Base-by-base conservation (phyloP, 2,329 filamentous ascomycete genomes). In the Aspergillus udagawae region DNA sequence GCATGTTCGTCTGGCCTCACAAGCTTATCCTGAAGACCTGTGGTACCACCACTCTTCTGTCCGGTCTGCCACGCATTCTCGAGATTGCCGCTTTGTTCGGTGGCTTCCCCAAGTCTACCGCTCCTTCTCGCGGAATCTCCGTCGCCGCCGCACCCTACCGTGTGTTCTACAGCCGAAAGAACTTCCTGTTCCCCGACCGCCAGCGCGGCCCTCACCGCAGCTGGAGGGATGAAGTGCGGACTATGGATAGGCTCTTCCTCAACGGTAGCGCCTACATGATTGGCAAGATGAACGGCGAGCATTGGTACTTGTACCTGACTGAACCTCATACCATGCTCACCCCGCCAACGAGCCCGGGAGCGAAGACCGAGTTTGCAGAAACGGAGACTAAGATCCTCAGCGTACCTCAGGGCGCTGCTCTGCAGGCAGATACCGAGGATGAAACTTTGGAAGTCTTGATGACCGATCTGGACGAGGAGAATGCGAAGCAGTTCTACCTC, bases 1-100 rank as follows among this genome's bases (percentile, higher is more conserved):
- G 94, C 89, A 96, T 99, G 92, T 99, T 99, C 73, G 91, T 99
- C 67, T 99, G 96, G 76, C 92, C 92, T n/a, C 94, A 99, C 84
- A 99, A 99, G 82, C 84, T 99, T 63, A 96, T 99, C 60, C 82
- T 99, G 65, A 99, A 99, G 85, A 99, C 94, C 7, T 99, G 94
- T 70, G 94, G 94, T 59, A 99, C 94, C 25, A 99, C 94, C 14
- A 99, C 94, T 2, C 80, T 99, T 53, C 84, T 99, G 6, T 88
- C 90, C 50, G 94, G 94, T 21, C 83, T 99, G 49, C 91, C 91
- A 65, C 91, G 91, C 65, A 88, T 99, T 74, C 82, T 99, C 54
- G 91, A 95, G 73, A 96, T 97, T 69, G 94, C 94, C 29, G 90
- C 92, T 50, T 78, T 87, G 51, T 83, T 93, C 64, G 93, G 91